Conservation (phyloP, 164 flowering plant species). For the Macadamia integrifolia region DNA sequence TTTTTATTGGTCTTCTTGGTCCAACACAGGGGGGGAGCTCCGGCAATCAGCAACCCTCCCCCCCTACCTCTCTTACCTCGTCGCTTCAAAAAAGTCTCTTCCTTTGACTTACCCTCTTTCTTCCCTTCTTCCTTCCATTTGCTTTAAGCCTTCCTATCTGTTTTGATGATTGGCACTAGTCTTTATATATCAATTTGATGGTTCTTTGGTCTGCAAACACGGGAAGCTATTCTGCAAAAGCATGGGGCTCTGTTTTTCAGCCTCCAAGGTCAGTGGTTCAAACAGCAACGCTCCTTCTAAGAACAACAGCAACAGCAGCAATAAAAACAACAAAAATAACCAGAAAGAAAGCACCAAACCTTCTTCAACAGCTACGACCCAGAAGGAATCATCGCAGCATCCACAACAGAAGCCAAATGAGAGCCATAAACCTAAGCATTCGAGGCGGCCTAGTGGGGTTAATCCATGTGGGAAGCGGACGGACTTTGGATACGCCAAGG, state of each 20-base stretch:
- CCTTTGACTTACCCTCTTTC: conserved; percentile 25
- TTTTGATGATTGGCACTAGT: neutral
- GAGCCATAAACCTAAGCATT: conserved; percentile 2
- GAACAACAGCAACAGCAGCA: neutral
- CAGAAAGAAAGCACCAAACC: conserved; percentile 8
- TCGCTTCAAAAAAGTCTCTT: conserved; percentile 8
- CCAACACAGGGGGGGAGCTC: neutral
- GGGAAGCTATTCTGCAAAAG: conserved; percentile 6
- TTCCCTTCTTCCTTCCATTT: conserved; percentile 15
- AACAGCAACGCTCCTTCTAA: conserved; percentile 36
- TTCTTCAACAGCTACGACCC: conserved; percentile 7
- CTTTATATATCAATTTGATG: neutral
- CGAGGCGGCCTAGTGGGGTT: conserved; percentile 33
- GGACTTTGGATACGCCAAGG: conserved; percentile 81
- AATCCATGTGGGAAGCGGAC: conserved; percentile 82
- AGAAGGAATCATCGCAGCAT: conserved; percentile 13
- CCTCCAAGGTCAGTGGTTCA: conserved; percentile 63
- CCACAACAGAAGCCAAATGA: conserved; percentile 4
- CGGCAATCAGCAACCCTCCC: neutral
- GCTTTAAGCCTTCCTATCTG: conserved; percentile 4
- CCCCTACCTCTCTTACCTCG: conserved; percentile 4
- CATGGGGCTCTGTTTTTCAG: conserved; percentile 86
- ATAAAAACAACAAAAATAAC: conserved; percentile 3
- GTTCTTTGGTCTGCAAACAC: neutral
- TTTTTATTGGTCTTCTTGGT: neutral